Conservation (phyloP, 208 protist genomes). For the Wallacemonas sp. region DNA sequence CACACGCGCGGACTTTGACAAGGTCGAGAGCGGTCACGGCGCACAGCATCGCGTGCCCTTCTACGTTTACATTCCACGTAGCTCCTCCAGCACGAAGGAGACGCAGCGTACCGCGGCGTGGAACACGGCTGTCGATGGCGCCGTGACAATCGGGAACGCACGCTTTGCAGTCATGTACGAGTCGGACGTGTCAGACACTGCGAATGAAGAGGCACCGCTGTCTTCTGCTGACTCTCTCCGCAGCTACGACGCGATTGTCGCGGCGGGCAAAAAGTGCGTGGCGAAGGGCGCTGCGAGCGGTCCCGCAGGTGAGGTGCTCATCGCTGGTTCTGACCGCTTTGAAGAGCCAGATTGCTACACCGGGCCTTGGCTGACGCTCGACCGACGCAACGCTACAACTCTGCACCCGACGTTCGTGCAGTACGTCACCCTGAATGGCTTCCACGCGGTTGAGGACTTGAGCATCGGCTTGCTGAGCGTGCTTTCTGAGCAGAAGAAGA, state of each 20-base stretch:
- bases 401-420: slow-evolving; percentile 40
- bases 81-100: slow-evolving; percentile 21
- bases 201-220: too few species aligned
- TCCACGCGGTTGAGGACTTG: slow-evolving; percentile 74
- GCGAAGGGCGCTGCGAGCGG: slow-evolving; percentile 34
- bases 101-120: slow-evolving; percentile 38
- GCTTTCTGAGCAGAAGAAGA: slow-evolving; percentile 35
- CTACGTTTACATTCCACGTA: slow-evolving; percentile 63
- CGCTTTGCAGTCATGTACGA: slow-evolving; percentile 75
- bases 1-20: slow-evolving; percentile 30
- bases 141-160: slow-evolving; percentile 63
- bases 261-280: slow-evolving; percentile 41
- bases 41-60: slow-evolving; percentile 51
- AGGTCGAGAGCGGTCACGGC: slow-evolving; percentile 32
- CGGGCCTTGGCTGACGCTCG: slow-evolving; percentile 47
- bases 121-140: slow-evolving; percentile 58
- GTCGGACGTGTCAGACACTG: slow-evolving; percentile 25
- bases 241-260: slow-evolving; percentile 52
- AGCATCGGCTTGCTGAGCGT: slow-evolving; percentile 46
- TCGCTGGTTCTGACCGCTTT: slow-evolving; percentile 65
- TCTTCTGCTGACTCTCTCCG: too few species aligned
- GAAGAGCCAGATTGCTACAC: slow-evolving; percentile 64
- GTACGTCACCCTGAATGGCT: slow-evolving; percentile 61
- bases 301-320: slow-evolving; percentile 62
- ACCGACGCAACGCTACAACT: slow-evolving; percentile 17